These are phyloP conservation scores for Cornus florida DNA, from an alignment of 148 eudicot species.

Conservation along the genomic window DNA sequence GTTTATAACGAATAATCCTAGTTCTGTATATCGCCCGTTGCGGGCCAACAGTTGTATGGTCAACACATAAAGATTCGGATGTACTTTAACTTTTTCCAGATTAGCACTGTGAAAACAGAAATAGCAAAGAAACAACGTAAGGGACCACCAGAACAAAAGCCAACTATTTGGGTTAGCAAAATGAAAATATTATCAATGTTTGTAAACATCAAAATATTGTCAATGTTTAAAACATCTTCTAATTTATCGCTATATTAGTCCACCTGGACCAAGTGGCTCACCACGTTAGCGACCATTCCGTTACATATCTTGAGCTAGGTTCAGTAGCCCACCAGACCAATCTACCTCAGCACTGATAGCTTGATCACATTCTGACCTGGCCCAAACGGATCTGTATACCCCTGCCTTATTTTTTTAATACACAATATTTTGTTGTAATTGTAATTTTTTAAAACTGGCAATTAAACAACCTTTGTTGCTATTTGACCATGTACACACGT, in stretches of 20 bases:
- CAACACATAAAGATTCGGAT: slow-evolving; percentile 68
- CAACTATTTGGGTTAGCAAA: neutral
- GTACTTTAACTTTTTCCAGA: slow-evolving; percentile 66
- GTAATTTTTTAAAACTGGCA: neutral
- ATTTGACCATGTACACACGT: too few species aligned
- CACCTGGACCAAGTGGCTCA: neutral
- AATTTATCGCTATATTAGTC: neutral
- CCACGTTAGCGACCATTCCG: neutral
- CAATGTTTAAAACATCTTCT: neutral
- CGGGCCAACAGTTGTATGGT: slow-evolving; percentile 68
- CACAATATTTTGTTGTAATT: neutral
- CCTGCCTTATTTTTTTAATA: neutral
- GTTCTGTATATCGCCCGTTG: slow-evolving; percentile 70
- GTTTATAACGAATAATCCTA: slow-evolving; percentile 73
- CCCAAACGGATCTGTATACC: neutral
- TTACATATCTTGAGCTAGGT: neutral
- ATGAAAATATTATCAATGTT: neutral
- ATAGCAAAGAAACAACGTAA: slow-evolving; percentile 2
- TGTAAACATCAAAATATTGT: neutral
- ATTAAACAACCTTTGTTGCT: too few species aligned
- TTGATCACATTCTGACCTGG: neutral
- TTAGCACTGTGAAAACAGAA: slow-evolving; percentile 55
- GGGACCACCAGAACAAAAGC: neutral
- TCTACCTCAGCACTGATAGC: neutral
- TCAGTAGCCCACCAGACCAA: neutral